Conservation (phyloP, 495 filamentous ascomycete species). For the Penicillium maclennaniae region DNA sequence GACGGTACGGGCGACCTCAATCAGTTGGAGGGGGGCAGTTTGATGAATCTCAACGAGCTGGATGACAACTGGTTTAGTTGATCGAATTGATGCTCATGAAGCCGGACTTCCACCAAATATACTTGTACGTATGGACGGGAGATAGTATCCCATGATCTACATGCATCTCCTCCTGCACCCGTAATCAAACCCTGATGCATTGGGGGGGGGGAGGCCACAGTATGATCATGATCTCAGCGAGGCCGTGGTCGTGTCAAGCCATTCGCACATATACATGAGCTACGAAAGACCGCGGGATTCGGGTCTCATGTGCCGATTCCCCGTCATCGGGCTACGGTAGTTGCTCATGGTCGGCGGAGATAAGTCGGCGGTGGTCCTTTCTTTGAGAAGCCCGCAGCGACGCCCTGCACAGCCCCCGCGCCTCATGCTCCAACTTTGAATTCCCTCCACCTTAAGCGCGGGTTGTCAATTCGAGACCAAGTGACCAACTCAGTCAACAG, state of each 20-base stretch:
- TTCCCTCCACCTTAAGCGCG: not conserved
- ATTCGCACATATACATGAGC: not conserved
- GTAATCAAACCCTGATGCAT: not conserved
- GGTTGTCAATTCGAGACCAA: not conserved
- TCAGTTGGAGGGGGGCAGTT: conserved; percentile 36
- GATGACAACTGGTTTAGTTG: conserved; percentile 45
- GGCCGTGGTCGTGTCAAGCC: not conserved
- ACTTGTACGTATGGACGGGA: not conserved
- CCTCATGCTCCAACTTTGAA: not conserved
- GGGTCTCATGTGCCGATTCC: too few relatives aligned
- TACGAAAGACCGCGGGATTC: too few relatives aligned
- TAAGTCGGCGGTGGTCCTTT: not conserved
- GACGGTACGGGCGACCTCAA: conserved; percentile 32
- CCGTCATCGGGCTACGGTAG: too few relatives aligned
- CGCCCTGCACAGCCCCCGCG: not conserved
- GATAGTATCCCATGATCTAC: conserved; percentile 16
- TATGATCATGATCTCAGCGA: not conserved
- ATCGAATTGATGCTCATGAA: not conserved
- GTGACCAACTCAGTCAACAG: not conserved
- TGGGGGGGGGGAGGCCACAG: too few relatives aligned
- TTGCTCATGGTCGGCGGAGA: not conserved
- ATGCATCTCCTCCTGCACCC: conserved; percentile 6
- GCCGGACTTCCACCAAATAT: not conserved
- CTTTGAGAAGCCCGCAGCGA: not conserved
- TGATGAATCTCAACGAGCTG: conserved; percentile 44